A percentile compares a stretch with the other conserved stretches of the same genome.
phyloP scores from a whole-genome alignment of 805 yeast species.

The Ascoidea rubescens region DNA sequence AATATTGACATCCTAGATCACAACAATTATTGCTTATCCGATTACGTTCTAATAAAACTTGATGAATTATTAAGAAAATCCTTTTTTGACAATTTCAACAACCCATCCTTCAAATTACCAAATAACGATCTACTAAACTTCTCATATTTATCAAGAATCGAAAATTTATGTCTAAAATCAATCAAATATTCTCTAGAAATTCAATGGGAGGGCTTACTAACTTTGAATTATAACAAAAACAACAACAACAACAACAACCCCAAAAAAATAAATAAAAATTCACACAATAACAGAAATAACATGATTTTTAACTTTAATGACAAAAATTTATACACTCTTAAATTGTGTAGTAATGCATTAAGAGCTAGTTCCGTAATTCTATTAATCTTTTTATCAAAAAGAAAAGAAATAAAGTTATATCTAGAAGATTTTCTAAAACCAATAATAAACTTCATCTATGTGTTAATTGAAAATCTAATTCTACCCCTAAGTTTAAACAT shows the following conservation, averaged over 20 bases:
- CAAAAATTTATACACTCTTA: neutral
- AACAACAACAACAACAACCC: neutral
- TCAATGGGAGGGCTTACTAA: slow-evolving; percentile 13
- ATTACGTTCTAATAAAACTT: slow-evolving; percentile 11
- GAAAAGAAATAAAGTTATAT: slow-evolving; percentile 29
- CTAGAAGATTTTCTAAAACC: slow-evolving; percentile 29
- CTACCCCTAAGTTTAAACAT: slow-evolving; percentile 7
- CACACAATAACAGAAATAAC: neutral
- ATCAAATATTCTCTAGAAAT: slow-evolving; percentile 14
- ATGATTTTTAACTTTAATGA: neutral
- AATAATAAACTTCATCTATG: slow-evolving; percentile 26
- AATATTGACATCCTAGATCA: no score
- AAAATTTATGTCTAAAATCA: slow-evolving; percentile 18
- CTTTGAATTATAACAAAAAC: no score
- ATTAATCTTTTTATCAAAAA: slow-evolving; percentile 24
- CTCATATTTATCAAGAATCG: slow-evolving; percentile 17
- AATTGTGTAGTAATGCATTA: slow-evolving; percentile 16
- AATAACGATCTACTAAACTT: slow-evolving; percentile 1
- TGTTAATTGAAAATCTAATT: slow-evolving; percentile 19
- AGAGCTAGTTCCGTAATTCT: slow-evolving; percentile 25
- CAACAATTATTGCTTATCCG: slow-evolving; percentile 12
- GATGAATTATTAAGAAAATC: slow-evolving; percentile 14
- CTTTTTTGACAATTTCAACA: slow-evolving; percentile 9
- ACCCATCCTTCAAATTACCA: slow-evolving; percentile 13
- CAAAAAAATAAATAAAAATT: no score